Evolutionary conservation across 2,329 filamentous ascomycete species (phyloP).

Genomic region (Hypocrella siamensis): DNA sequence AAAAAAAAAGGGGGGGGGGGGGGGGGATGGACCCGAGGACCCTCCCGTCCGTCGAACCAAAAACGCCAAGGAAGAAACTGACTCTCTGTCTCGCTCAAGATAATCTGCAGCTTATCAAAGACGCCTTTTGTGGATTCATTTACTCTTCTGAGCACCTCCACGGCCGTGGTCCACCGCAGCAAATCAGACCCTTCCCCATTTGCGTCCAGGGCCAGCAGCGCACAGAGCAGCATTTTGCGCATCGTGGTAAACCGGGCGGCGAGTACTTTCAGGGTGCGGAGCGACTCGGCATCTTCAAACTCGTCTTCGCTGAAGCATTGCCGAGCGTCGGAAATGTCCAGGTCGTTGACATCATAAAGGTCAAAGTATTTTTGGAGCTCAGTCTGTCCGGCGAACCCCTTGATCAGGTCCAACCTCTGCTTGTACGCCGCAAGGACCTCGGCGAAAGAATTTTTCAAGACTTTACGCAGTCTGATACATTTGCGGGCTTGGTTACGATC

Average conservation of each 20-base stretch:
- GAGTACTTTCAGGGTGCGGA: constrained; percentile 66
- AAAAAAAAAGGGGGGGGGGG: not conserved
- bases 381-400: constrained; percentile 58
- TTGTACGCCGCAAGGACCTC: constrained; percentile 58
- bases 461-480: constrained; percentile 64
- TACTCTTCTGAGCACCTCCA: constrained; percentile 56
- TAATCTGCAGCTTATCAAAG: constrained; percentile 48
- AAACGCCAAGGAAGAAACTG: too few relatives aligned
- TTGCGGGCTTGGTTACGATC: constrained; percentile 64
- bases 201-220: constrained; percentile 74
- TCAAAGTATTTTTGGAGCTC: constrained; percentile 89
- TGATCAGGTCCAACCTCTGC: constrained; percentile 51
- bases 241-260: constrained; percentile 67
- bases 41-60: too few relatives aligned
- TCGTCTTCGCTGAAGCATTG: constrained; percentile 49
- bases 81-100: constrained; percentile 71
- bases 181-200: constrained; percentile 65
- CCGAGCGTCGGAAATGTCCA: constrained; percentile 57
- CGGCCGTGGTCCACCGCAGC: constrained; percentile 60
- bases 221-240: constrained; percentile 75
- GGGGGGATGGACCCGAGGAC: too few relatives aligned
- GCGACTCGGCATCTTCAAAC: constrained; percentile 61
- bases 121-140: constrained; percentile 45
- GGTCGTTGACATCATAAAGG: constrained; percentile 64
- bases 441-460: constrained; percentile 54